Conservation (phyloP, 805 yeast genomes). For the Metschnikowia bowlesiae region DNA sequence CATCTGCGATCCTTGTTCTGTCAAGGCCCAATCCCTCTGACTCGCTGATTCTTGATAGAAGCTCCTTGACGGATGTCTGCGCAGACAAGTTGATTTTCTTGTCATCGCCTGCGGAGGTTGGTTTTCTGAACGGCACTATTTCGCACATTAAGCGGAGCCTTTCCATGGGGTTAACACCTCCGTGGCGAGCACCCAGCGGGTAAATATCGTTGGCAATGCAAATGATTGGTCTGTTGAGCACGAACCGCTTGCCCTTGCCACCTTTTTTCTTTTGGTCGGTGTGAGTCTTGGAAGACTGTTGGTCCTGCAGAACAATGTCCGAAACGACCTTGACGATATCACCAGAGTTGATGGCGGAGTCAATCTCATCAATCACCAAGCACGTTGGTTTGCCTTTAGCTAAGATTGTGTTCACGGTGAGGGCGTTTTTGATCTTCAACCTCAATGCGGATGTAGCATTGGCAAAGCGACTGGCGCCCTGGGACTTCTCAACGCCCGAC, state of each 20-base stretch:
- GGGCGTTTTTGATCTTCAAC: slow-evolving; percentile 46
- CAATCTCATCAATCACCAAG: slow-evolving; percentile 84
- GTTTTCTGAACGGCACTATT: slow-evolving; percentile 58
- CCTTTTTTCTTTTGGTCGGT: slow-evolving; percentile 15
- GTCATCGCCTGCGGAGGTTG: slow-evolving; percentile 26
- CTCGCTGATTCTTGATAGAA: slow-evolving; percentile 45
- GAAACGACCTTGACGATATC: slow-evolving; percentile 45
- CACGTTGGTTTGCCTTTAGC: slow-evolving; percentile 75
- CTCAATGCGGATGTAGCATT: slow-evolving; percentile 30
- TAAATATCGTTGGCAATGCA: slow-evolving; percentile 89
- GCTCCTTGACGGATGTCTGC: slow-evolving; percentile 33
- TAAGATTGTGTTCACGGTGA: slow-evolving; percentile 54
- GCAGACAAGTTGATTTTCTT: slow-evolving; percentile 26
- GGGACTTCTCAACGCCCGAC: slow-evolving; percentile 19
- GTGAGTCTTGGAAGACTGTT: slow-evolving; percentile 2
- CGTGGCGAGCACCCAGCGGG: slow-evolving; percentile 21
- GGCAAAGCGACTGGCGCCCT: slow-evolving; percentile 15
- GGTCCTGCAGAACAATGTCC: slow-evolving; percentile 59
- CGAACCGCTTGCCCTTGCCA: slow-evolving; percentile 35
- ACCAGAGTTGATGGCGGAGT: slow-evolving; percentile 37
- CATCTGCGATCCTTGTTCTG: slow-evolving; percentile 52
- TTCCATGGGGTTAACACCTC: slow-evolving; percentile 54
- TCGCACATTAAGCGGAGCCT: slow-evolving; percentile 72
- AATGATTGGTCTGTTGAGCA: slow-evolving; percentile 75
- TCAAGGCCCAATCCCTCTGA: slow-evolving; percentile 50